Evolutionary conservation across 2,329 filamentous ascomycete species (phyloP).

Genomic region (Aspergillus ruber): DNA sequence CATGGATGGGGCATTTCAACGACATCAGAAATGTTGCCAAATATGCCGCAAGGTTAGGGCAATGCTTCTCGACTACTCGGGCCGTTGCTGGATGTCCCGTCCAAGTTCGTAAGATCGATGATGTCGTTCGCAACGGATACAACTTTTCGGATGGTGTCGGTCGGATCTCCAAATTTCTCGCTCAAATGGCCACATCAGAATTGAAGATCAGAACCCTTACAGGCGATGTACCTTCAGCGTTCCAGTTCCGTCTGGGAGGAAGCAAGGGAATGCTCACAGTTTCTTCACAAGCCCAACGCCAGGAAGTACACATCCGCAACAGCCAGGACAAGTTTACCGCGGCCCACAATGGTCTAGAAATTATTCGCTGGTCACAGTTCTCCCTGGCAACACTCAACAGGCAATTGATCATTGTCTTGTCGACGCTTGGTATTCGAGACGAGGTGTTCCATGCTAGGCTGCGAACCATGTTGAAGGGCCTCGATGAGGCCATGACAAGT

Average conservation of each 20-base stretch:
- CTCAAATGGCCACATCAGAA: constrained; percentile 65
- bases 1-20: constrained; percentile 79
- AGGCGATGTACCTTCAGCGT: constrained; percentile 64
- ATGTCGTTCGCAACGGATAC: constrained; percentile 62
- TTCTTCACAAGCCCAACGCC: constrained; percentile 60
- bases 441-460: constrained; percentile 63
- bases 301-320: constrained; percentile 68
- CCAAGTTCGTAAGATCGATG: constrained; percentile 54
- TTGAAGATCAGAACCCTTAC: constrained; percentile 53
- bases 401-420: constrained; percentile 82
- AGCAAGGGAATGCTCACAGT: constrained; percentile 82
- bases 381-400: constrained; percentile 77
- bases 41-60: constrained; percentile 79
- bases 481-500: constrained; percentile 64
- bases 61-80: constrained; percentile 91
- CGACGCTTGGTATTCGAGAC: constrained; percentile 65
- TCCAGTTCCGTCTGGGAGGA: constrained; percentile 87
- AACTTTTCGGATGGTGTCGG: constrained; percentile 90
- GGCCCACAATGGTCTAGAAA: constrained; percentile 66
- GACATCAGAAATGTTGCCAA: constrained; percentile 82
- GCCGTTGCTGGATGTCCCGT: constrained; percentile 61
- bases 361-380: constrained; percentile 73
- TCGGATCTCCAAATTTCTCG: constrained; percentile 75
- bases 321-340: constrained; percentile 86
- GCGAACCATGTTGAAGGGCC: constrained; percentile 58